phyloP scores from a whole-genome alignment of 108 stramenopile genomes.

The Nannochloropsis gaditana region DNA sequence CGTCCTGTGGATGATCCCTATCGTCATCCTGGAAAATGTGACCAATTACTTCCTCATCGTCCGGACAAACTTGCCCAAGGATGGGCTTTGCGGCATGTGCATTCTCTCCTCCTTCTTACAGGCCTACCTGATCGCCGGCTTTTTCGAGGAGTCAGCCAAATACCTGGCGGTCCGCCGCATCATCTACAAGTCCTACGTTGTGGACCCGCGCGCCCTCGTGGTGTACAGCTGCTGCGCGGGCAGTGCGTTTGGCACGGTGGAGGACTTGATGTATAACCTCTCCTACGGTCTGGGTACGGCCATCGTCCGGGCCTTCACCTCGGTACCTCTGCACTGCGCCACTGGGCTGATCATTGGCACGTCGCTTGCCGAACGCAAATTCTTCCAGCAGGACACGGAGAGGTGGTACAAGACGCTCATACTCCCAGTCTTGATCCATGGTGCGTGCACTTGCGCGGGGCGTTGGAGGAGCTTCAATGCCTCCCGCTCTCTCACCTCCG shows the following conservation, averaged over 20 bases:
- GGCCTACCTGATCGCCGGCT: slow-evolving; percentile 12
- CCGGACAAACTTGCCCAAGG: neutral
- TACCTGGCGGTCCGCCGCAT: neutral
- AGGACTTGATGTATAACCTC: neutral
- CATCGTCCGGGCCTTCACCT: slow-evolving; percentile 17
- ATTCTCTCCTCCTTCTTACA: slow-evolving; percentile 8
- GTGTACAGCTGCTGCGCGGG: slow-evolving; percentile 20
- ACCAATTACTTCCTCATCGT: slow-evolving; percentile 1
- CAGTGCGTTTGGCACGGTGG: slow-evolving; percentile 3
- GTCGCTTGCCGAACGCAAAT: neutral
- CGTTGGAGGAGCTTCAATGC: neutral
- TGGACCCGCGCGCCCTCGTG: neutral
- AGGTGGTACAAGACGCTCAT: slow-evolving; percentile 14
- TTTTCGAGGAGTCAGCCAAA: slow-evolving; percentile 5
- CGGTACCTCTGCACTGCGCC: slow-evolving; percentile 18
- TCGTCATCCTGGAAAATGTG: neutral
- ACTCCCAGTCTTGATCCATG: neutral
- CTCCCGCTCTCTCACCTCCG: neutral
- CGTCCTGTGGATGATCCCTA: slow-evolving; percentile 18
- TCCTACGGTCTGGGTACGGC: neutral
- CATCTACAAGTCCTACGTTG: slow-evolving; percentile 18
- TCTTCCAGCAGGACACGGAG: neutral
- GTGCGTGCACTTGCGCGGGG: neutral
- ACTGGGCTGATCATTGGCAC: slow-evolving; percentile 20
- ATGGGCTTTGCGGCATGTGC: neutral